Evolutionary conservation across 2,329 filamentous ascomycete genomes (phyloP).

Genomic region (Daldinia sp.): DNA sequence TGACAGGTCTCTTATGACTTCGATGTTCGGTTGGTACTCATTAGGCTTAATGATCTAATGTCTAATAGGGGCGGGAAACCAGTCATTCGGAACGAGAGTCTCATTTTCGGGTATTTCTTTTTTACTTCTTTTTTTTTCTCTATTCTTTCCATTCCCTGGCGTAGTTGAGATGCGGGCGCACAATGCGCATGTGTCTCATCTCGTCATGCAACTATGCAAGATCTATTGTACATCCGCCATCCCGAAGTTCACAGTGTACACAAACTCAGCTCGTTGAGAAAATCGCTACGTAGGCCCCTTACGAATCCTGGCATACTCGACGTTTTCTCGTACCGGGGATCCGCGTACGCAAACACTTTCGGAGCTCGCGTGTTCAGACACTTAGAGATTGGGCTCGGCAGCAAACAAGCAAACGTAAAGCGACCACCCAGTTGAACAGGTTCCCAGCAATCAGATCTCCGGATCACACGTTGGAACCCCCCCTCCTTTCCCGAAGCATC

Average conservation of each 20-base stretch:
- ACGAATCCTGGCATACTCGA: constrained; percentile 1
- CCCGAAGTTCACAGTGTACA: background rate
- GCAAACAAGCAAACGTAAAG: constrained; percentile 22
- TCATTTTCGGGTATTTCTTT: constrained; percentile 7
- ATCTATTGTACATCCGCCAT: constrained; percentile 30
- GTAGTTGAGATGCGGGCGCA: constrained; percentile 17
- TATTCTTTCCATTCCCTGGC: background rate
- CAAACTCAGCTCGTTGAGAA: background rate
- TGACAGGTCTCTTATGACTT: constrained; percentile 36
- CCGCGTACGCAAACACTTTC: background rate
- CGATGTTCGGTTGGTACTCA: background rate
- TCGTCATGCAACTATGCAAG: constrained; percentile 33
- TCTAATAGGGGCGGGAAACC: constrained; percentile 11
- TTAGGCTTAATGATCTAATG: constrained; percentile 26
- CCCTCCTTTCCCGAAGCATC: constrained; percentile 40
- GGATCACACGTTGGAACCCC: constrained; percentile 32
- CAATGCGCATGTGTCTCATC: constrained; percentile 31
- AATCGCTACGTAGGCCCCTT: background rate
- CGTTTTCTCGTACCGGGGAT: constrained; percentile 1
- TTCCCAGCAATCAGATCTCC: constrained; percentile 40
- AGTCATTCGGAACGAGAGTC: constrained; percentile 3
- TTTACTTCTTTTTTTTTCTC: constrained; percentile 24
- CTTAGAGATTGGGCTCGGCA: background rate
- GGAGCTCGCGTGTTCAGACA: background rate
- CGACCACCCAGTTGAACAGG: constrained; percentile 28